Base-by-base conservation (phyloP, 1,284 basidiomycete species). In the Ceratobasidium sp. region DNA sequence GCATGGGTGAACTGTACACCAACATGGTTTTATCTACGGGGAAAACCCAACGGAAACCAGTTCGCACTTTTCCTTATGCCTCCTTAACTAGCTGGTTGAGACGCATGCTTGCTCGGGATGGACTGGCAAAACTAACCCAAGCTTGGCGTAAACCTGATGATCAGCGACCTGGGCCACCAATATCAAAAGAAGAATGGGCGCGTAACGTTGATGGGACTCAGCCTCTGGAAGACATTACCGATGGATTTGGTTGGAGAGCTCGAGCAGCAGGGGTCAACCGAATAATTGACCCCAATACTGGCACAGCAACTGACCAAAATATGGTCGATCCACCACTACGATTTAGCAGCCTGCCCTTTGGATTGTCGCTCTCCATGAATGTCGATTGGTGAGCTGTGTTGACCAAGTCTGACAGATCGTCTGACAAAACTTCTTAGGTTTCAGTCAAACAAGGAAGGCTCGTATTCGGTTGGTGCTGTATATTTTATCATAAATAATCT, bases 401-500 rank as follows among this genome's bases (percentile, higher is more conserved):
- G 6, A 14, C 5, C 36, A 14, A 6, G 36, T 39, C 36, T 14
- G 14, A n/a, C n/a, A 50, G n/a, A 5, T 26, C 26, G 6, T n/a
- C 26, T n/a, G 32, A 39, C 36, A 39, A 5, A 39, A 6, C 14
- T 43, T 5, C 23, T 2, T 39, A 62, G 60, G 43, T 62, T 62
- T 48, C 10, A 62, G 36, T 6, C 60, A 32, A 46, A 3, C 16
- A 48, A 62, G n/a, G 10, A 62, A 30, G 28, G 28, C 4, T 26
- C 16, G 5, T 62, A 48, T n/a, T 46, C 28, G 26, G 60, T 62
- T 28, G 41, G 36, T 18, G 69, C 36, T 8, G 4, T 10, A 5
- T 71, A 59, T 30, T 18, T 71, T 50, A 21, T 60, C 16, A 41
- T 39, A 39, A 53, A 43, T 32, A 71, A 61, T 26, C 21, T 61